Percentiles rank a stretch among this genome's conserved stretches.
Evolutionary conservation across 768 basidiomycete genomes (phyloP).

Genomic region (Podaxis sp.): DNA sequence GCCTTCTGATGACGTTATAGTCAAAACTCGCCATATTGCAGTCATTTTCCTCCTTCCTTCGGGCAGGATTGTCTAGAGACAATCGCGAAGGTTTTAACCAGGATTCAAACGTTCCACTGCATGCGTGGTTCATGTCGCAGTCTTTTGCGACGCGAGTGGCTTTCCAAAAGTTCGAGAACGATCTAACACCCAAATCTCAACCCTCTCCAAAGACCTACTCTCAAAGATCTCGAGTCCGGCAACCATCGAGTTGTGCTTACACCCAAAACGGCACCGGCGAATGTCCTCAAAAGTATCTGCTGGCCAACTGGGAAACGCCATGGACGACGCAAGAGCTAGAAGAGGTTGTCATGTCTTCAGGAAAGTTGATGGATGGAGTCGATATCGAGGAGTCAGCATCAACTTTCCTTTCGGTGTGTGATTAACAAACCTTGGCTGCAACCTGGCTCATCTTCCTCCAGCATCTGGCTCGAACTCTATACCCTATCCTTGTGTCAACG

Average conservation of each 20-base stretch:
- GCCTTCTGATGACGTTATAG: slow-evolving; percentile 32
- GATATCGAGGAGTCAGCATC: background rate
- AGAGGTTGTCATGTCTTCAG: slow-evolving; percentile 6
- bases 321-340: slow-evolving; percentile 18
- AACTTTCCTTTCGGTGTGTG: slow-evolving; percentile 12
- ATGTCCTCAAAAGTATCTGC: slow-evolving; percentile 25
- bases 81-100: background rate
- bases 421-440: background rate
- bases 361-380: background rate
- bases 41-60: slow-evolving; percentile 69
- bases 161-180: slow-evolving; percentile 51
- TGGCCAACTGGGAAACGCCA: background rate
- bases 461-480: slow-evolving; percentile 72
- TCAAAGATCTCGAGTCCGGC: background rate
- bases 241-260: slow-evolving; percentile 28
- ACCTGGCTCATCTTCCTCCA: slow-evolving; percentile 22
- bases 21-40: slow-evolving; percentile 76
- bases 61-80: background rate
- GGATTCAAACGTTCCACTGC: slow-evolving; percentile 20
- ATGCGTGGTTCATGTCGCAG: slow-evolving; percentile 64
- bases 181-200: slow-evolving; percentile 32
- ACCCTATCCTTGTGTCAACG: slow-evolving; percentile 75
- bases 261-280: slow-evolving; percentile 33
- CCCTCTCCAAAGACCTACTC: background rate
- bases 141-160: slow-evolving; percentile 54